Conservation (phyloP, 768 basidiomycete genomes). For the Amanita molliuscula region DNA sequence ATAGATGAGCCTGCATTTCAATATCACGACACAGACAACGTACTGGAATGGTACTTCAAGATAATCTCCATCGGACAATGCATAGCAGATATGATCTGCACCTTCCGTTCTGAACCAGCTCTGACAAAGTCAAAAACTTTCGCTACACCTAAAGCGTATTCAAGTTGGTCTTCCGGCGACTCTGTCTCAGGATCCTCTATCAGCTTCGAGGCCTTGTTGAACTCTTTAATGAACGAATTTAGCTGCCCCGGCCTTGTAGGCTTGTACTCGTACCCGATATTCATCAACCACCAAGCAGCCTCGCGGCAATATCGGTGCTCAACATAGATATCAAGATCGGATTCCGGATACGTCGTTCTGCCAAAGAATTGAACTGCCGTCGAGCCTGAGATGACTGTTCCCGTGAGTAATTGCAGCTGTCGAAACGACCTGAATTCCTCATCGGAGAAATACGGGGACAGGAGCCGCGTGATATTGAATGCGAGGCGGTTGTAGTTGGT, state of each 20-base stretch:
- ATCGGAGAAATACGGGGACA: background rate
- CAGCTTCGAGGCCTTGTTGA: background rate
- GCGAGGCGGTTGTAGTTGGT: background rate
- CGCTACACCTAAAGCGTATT: background rate
- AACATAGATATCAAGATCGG: constrained; percentile 2
- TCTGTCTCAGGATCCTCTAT: background rate
- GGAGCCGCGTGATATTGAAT: background rate
- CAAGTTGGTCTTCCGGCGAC: background rate
- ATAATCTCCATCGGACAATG: constrained; percentile 18
- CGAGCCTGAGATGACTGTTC: background rate
- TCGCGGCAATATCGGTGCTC: background rate
- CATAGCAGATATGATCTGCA: constrained; percentile 27
- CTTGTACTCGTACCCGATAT: background rate
- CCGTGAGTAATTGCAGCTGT: background rate
- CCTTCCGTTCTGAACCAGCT: constrained; percentile 9
- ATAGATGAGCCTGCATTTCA: background rate
- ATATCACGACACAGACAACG: background rate
- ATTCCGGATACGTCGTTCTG: background rate
- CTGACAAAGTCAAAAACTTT: background rate
- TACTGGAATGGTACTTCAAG: constrained; percentile 17
- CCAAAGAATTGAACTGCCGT: constrained; percentile 1
- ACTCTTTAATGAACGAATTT: background rate
- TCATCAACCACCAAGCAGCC: background rate
- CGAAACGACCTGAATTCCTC: background rate
- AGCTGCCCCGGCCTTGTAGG: background rate